Percentiles rank a stretch among this genome's conserved stretches.
Evolutionary conservation across 352 stramenopile species (phyloP).

Genomic region (Phytophthora uliginosa): DNA sequence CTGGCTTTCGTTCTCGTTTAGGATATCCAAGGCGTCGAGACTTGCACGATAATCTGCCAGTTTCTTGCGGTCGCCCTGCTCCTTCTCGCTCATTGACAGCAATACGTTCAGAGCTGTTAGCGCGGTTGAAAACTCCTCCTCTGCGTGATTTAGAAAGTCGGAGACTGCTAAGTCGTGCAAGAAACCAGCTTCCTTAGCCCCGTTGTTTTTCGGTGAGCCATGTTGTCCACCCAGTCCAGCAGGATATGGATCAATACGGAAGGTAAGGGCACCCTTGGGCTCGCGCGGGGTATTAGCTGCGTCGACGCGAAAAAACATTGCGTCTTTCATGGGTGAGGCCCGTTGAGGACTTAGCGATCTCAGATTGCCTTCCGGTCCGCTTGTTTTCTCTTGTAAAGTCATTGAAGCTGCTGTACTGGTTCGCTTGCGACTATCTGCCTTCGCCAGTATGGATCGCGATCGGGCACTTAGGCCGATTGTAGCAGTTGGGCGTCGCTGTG

Average conservation of each 20-base stretch:
- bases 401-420: conserved; percentile 9
- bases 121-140: conserved; percentile 83
- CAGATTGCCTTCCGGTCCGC: neutral
- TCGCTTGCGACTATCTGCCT: conserved; percentile 27
- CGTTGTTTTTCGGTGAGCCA: conserved; percentile 3
- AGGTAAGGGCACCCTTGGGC: conserved; percentile 33
- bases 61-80: conserved; percentile 60
- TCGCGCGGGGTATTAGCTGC: conserved; percentile 30
- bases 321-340: conserved; percentile 38
- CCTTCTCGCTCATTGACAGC: conserved; percentile 76
- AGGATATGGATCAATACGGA: conserved; percentile 33
- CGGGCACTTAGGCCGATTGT: conserved; percentile 19
- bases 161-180: conserved; percentile 70
- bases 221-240: neutral
- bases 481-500: conserved; percentile 40
- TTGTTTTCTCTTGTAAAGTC: conserved; percentile 11
- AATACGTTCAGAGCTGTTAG: conserved; percentile 83
- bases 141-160: conserved; percentile 77
- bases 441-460: conserved; percentile 36
- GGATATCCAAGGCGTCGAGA: conserved; percentile 73
- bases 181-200: conserved; percentile 61
- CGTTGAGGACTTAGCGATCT: conserved; percentile 25
- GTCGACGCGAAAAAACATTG: conserved; percentile 60
- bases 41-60: conserved; percentile 70
- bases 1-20: conserved; percentile 73